Evolutionary conservation across 2,329 filamentous ascomycete genomes (phyloP).

Genomic region (Plectosphaerella cucumerina): DNA sequence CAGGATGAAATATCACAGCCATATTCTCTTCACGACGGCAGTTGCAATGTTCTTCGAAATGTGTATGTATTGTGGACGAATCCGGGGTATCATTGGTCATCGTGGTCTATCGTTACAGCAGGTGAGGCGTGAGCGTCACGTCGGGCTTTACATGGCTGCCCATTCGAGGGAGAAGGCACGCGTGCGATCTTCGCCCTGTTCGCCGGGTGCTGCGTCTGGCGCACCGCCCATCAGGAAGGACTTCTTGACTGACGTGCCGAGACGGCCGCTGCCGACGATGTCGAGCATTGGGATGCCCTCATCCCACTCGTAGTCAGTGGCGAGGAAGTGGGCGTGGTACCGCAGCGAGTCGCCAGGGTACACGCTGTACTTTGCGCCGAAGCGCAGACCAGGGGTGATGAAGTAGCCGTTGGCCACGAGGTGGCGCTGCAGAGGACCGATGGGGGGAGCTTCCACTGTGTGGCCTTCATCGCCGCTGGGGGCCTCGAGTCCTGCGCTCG

Average conservation of each 20-base stretch:
- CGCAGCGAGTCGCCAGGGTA: conserved; percentile 93
- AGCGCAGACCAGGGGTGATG: conserved; percentile 86
- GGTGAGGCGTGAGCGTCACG: background rate
- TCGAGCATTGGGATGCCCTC: conserved; percentile 81
- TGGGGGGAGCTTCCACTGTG: conserved; percentile 10
- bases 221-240: conserved; percentile 81
- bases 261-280: conserved; percentile 76
- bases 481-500: conserved; percentile 24
- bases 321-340: conserved; percentile 93
- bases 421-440: conserved; percentile 67
- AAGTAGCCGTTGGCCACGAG: conserved; percentile 78
- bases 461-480: conserved; percentile 9
- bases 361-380: conserved; percentile 89
- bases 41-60: too few relatives aligned
- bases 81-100: conserved; percentile 4
- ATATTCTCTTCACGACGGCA: background rate
- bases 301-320: conserved; percentile 81
- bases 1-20: background rate
- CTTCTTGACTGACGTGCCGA: conserved; percentile 96
- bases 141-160: conserved; percentile 72
- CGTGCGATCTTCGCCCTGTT: conserved; percentile 35
- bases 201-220: conserved; percentile 23
- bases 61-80: too few relatives aligned
- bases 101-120: background rate
- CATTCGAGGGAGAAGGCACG: conserved; percentile 86